Evolutionary conservation across 225 moss, liverwort and hornwort genomes (phyloP), one percentile per base, ranked within the genome.

Genomic region (Takakia lepidozioides): DNA sequence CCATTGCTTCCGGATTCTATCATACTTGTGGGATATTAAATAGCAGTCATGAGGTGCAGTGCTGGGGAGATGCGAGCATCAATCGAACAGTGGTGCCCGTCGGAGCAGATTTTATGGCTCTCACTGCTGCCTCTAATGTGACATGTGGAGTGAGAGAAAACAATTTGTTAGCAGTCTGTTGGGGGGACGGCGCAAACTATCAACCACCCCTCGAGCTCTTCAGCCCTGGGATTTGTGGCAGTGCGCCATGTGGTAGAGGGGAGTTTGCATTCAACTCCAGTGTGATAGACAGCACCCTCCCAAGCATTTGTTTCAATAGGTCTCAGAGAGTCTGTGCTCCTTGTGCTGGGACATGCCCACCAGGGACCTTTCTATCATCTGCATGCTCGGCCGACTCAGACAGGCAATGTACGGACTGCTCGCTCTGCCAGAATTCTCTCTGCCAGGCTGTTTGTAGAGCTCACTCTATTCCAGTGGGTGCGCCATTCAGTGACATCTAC

Each of bases 181-280:
- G 78, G 83, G 83, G 83, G 6, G 54, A 36, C 2, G 60, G 60
- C 17, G 42, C 62, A 19, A 60, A 61, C 39, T 75, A 69, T 57
- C 59, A 67, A 29, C 71, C 78, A 2, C 79, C 79, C 2, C 59
- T 83, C 38, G 66, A 83, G 62, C 68, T 83, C 15, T 83, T 83
- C 43, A 78, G 71, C 36, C 83, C 83, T 4, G 83, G 83, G 29
- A 39, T 79, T 24, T 83, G 83, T 43, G 36, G 40, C 8, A 30
- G 54, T 4, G 19, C 44, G 9, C 37, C 49, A 43, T 83, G 83
- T 46, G 46, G 34, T 7, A 27, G 13, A 27, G 56, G 54, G 15
- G 65, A 69, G 19, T 83, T 78, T 36, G 25, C 62, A 1, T 83
- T 72, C 72, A 75, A 83, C 40, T 50, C 75, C 4, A 78, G 68